Conservation (phyloP, 768 basidiomycete genomes). For the Tricholoma sp. region DNA sequence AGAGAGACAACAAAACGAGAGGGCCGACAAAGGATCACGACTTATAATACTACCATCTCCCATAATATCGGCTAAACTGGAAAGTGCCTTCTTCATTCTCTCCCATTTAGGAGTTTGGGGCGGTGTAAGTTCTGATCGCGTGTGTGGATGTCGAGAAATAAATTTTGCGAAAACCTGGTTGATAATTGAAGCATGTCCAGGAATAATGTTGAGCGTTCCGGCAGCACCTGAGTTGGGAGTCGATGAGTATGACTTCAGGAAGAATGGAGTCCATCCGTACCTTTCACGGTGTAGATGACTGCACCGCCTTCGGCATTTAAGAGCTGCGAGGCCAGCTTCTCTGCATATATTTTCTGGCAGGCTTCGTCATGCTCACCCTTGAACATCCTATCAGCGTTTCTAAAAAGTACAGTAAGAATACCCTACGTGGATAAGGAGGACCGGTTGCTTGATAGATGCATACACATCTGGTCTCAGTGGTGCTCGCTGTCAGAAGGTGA, state of each 20-base stretch:
- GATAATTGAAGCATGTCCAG: constrained; percentile 52
- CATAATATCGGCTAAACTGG: constrained; percentile 46
- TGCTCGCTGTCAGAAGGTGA: constrained; percentile 39
- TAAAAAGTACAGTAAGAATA: background rate
- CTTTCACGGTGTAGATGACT: constrained; percentile 56
- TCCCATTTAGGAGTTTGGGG: constrained; percentile 32
- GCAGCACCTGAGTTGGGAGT: constrained; percentile 39
- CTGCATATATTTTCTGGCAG: constrained; percentile 52
- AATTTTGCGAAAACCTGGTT: constrained; percentile 64
- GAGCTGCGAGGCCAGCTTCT: constrained; percentile 45
- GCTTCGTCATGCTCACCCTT: constrained; percentile 59
- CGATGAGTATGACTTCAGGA: background rate
- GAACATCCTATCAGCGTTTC: background rate
- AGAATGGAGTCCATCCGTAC: constrained; percentile 25
- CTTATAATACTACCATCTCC: constrained; percentile 39
- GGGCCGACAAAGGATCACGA: constrained; percentile 51
- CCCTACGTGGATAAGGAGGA: constrained; percentile 64
- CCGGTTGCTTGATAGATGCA: constrained; percentile 53
- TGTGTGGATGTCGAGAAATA: constrained; percentile 46
- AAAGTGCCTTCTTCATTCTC: constrained; percentile 52
- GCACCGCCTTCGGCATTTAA: constrained; percentile 45
- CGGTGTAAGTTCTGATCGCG: constrained; percentile 42
- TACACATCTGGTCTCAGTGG: constrained; percentile 44
- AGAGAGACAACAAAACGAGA: constrained; percentile 65
- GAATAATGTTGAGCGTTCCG: constrained; percentile 50